Evolutionary conservation across 371 early-diverging fungal species (phyloP).

Genomic region (Mycotypha africana): DNA sequence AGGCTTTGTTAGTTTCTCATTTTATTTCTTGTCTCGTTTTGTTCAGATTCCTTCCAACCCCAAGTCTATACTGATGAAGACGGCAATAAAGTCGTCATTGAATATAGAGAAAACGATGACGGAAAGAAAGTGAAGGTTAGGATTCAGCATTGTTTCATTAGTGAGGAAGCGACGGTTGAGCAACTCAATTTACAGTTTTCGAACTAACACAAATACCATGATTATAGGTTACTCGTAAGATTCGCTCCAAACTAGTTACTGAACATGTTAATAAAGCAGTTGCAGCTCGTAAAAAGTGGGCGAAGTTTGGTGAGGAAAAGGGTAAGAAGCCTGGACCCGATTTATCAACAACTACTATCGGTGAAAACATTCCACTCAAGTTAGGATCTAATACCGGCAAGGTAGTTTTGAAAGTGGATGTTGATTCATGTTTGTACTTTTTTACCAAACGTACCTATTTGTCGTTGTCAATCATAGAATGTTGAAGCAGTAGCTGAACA

Average conservation of each 20-base stretch:
- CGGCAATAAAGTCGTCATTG: slow-evolving; percentile 79
- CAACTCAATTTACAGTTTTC: too few species aligned
- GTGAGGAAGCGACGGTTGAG: too few species aligned
- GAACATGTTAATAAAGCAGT: slow-evolving; percentile 86
- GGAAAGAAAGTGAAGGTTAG: slow-evolving; percentile 84
- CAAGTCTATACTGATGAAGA: slow-evolving; percentile 70
- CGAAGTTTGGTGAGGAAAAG: slow-evolving; percentile 76
- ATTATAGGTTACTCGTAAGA: slow-evolving; percentile 70
- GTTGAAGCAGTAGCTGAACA: slow-evolving; percentile 54
- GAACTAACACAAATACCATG: too few species aligned
- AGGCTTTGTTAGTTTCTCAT: too few species aligned
- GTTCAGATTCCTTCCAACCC: slow-evolving; percentile 44
- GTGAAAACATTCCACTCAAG: slow-evolving; percentile 86
- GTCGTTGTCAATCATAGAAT: slow-evolving; percentile 14
- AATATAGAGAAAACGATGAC: slow-evolving; percentile 79
- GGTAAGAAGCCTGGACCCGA: slow-evolving; percentile 81
- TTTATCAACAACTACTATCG: slow-evolving; percentile 81
- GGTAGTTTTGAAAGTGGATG: too few species aligned
- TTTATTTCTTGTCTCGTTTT: too few species aligned
- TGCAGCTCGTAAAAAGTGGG: slow-evolving; percentile 87
- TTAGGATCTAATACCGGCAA: slow-evolving; percentile 61
- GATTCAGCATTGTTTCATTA: too few species aligned
- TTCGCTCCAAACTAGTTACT: slow-evolving; percentile 72
- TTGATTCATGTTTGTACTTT: too few species aligned
- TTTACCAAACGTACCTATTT: too few species aligned